A percentile compares a stretch with the other conserved stretches of the same genome.
Conservation (phyloP, 441 rosid genomes). For the Brassica balearica region DNA sequence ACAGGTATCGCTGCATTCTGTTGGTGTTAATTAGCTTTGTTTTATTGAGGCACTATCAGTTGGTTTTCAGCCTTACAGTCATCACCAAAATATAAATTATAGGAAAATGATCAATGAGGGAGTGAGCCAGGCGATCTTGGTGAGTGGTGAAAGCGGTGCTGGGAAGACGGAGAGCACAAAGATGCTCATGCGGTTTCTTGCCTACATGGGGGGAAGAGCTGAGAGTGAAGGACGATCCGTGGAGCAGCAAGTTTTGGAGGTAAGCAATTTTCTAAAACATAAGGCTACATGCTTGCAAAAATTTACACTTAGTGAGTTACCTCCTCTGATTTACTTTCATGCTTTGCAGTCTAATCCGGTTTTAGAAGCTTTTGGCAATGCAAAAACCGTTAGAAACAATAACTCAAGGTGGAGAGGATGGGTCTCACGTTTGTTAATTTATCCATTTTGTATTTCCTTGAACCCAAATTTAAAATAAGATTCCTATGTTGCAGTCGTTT, state of each 20-base stretch:
- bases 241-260: slow-evolving; percentile 87
- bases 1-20: slow-evolving; percentile 52
- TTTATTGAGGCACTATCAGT: slow-evolving; percentile 13
- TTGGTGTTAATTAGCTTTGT: slow-evolving; percentile 5
- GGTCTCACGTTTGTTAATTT: slow-evolving; percentile 27
- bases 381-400: slow-evolving; percentile 79
- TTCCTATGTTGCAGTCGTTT: slow-evolving; percentile 62
- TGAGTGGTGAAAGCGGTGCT: slow-evolving; percentile 89
- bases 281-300: slow-evolving; percentile 33
- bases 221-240: slow-evolving; percentile 66
- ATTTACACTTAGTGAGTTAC: slow-evolving; percentile 1
- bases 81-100: slow-evolving; percentile 37
- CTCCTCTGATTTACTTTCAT: slow-evolving; percentile 20
- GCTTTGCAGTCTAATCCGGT: slow-evolving; percentile 76
- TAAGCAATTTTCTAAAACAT: slow-evolving; percentile 36
- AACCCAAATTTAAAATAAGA: slow-evolving; percentile 16
- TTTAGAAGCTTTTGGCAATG: slow-evolving; percentile 86
- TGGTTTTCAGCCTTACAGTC: slow-evolving; percentile 26
- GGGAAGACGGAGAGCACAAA: slow-evolving; percentile 88
- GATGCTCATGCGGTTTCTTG: slow-evolving; percentile 80
- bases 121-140: slow-evolving; percentile 74
- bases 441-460: slow-evolving; percentile 17
- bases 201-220: slow-evolving; percentile 75
- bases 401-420: slow-evolving; percentile 64
- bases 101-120: slow-evolving; percentile 78